Conservation (phyloP, 192 early-diverging fungal genomes). For the Linderina pennispora region DNA sequence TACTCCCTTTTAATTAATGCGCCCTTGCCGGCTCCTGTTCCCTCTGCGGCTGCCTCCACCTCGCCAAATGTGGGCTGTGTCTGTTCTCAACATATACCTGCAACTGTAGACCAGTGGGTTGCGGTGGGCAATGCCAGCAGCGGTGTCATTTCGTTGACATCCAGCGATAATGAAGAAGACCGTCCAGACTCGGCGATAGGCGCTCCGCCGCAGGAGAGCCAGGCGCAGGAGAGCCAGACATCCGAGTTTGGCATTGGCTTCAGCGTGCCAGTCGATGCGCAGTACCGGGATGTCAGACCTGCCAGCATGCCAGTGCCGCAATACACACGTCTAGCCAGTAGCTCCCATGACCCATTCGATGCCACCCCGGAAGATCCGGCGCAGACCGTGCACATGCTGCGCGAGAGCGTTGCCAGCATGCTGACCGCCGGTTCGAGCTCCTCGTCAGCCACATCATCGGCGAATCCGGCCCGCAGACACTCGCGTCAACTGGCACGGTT, state of each 20-base stretch:
- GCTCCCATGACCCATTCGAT: background rate
- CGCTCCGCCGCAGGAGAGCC: no score
- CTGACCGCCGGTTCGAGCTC: slow-evolving; percentile 22
- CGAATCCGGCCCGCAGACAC: slow-evolving; percentile 4
- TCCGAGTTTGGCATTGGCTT: background rate
- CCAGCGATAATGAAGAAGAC: slow-evolving; percentile 40
- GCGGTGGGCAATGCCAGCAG: slow-evolving; percentile 36
- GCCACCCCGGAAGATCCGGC: slow-evolving; percentile 3
- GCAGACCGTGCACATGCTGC: slow-evolving; percentile 35
- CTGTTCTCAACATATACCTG: no score
- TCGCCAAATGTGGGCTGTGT: background rate
- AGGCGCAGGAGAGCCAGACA: no score
- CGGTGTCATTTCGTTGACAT: slow-evolving; percentile 44
- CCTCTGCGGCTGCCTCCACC: background rate
- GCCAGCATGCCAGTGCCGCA: no score
- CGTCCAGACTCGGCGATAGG: slow-evolving; percentile 4
- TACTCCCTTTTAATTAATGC: no score
- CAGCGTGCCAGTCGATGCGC: background rate
- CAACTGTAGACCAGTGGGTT: slow-evolving; percentile 48
- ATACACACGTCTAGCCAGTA: background rate
- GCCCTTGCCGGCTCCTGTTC: no score
- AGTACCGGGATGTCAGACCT: background rate
- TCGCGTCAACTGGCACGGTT: no score
- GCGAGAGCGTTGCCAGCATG: slow-evolving; percentile 39
- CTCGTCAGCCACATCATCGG: slow-evolving; percentile 23